Evolutionary conservation across 2,329 filamentous ascomycete genomes (phyloP).

Genomic region (Ascochyta rabiei): DNA sequence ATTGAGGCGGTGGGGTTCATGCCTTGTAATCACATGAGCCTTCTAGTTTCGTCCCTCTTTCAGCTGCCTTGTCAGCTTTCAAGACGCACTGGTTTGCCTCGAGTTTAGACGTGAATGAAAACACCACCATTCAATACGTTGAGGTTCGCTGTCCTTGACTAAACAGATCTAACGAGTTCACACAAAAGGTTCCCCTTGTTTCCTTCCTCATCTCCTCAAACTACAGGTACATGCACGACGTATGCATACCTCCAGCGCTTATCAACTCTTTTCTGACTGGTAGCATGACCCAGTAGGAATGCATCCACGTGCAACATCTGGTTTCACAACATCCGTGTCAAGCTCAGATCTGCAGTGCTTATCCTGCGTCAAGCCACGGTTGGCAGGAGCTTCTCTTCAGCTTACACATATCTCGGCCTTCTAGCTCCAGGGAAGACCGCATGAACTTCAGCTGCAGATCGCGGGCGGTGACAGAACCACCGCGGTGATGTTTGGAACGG

Average conservation of each 20-base stretch:
- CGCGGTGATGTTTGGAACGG: neutral
- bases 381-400: conserved; percentile 7
- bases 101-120: neutral
- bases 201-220: too few relatives aligned
- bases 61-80: neutral
- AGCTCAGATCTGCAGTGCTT: conserved; percentile 15
- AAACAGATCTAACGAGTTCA: neutral
- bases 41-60: neutral
- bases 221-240: neutral
- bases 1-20: neutral
- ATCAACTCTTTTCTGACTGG: neutral
- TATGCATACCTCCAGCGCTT: neutral
- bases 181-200: too few relatives aligned
- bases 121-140: too few relatives aligned
- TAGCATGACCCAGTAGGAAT: neutral
- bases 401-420: neutral
- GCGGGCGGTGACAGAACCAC: conserved; percentile 3
- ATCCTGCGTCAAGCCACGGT: conserved; percentile 5
- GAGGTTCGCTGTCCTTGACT: neutral
- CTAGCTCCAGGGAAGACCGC: neutral
- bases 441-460: neutral
- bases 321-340: neutral
- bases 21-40: neutral
- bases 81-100: neutral
- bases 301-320: neutral